Evolutionary conservation across 106 monocot genomes (phyloP), one percentile per base, ranked within the genome.

Genomic region (Allium fistulosum): DNA sequence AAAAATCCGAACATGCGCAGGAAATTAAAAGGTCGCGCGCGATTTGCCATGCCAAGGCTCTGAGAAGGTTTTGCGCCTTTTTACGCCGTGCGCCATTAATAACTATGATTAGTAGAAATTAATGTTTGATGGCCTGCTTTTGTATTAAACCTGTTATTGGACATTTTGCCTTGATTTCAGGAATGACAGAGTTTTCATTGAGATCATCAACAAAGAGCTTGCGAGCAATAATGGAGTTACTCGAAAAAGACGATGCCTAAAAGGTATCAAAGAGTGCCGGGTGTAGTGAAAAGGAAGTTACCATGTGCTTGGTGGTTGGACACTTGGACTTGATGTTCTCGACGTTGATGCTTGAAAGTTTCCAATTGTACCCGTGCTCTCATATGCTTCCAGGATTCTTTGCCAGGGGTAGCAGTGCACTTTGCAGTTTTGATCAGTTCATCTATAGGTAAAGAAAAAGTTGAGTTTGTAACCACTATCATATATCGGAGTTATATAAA

Each of bases 261-360:
- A 55, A 68, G 53, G 68, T 68, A 68, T n/a, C 37, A 55, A 8
- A 68, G 67, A 49, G 67, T 55, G 13, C 9, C 67, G 0, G 67
- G 67, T 26, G 67, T 49, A 0, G 67, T 68, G 67, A 68, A 68
- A 53, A 68, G 67, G 53, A 68, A 53, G 53, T 68, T 15, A 7
- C 67, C 53, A 22, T 53, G 67, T 6, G 67, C 67, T 17, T 68
- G 67, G 11, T 55, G 67, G 67, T 68, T 55, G 7, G n/a, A n/a
- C n/a, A n/a, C n/a, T n/a, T n/a, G n/a, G 67, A 26, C 67, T 68
- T 55, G 53, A 53, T 7, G 53, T 68, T 68, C 53, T 68, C 67
- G 14, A 68, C 67, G 27, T 68, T 68, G 67, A 68, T 68, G 67
- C 67, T 68, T 51, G 67, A 51, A 15, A 68, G 67, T 68, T 68